Evolutionary conservation across 495 filamentous ascomycete species (phyloP).

Genomic region (Aspergillus bertholletiae): DNA sequence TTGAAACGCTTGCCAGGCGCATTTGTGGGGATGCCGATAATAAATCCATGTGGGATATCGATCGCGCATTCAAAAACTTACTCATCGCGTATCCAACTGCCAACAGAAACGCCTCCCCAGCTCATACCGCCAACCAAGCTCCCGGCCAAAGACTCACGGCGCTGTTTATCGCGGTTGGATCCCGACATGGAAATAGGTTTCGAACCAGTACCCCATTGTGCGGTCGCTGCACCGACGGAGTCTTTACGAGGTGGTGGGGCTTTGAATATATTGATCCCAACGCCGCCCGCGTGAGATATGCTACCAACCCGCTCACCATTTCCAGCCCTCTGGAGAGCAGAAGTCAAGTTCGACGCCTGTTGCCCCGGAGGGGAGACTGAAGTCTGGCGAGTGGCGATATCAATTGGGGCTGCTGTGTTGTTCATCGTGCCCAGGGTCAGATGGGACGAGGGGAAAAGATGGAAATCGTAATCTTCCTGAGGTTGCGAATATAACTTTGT

Average conservation of each 20-base stretch:
- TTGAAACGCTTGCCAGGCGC: background rate
- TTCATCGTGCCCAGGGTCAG: constrained; percentile 41
- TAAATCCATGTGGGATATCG: constrained; percentile 12
- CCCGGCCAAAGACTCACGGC: constrained; percentile 80
- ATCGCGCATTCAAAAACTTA: constrained; percentile 52
- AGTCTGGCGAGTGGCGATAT: constrained; percentile 61
- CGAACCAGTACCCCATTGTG: constrained; percentile 67
- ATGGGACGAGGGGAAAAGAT: constrained; percentile 40
- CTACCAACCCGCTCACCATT: constrained; percentile 39
- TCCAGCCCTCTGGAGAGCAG: constrained; percentile 51
- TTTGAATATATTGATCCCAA: constrained; percentile 58
- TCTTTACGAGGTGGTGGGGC: constrained; percentile 58
- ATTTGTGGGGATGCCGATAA: background rate
- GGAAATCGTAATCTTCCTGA: constrained; percentile 36
- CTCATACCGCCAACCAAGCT: constrained; percentile 94
- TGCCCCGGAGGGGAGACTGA: constrained; percentile 60
- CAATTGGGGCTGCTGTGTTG: constrained; percentile 55
- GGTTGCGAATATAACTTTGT: constrained; percentile 2
- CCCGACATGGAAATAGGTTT: constrained; percentile 83
- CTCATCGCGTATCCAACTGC: constrained; percentile 97
- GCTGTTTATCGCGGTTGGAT: constrained; percentile 67
- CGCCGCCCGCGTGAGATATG: constrained; percentile 38
- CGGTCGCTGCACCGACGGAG: constrained; percentile 57
- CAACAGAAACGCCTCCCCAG: constrained; percentile 94
- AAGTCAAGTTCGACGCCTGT: constrained; percentile 60